Base-by-base conservation (phyloP, 495 filamentous ascomycete species). In the Beverwykella pulmonaria region DNA sequence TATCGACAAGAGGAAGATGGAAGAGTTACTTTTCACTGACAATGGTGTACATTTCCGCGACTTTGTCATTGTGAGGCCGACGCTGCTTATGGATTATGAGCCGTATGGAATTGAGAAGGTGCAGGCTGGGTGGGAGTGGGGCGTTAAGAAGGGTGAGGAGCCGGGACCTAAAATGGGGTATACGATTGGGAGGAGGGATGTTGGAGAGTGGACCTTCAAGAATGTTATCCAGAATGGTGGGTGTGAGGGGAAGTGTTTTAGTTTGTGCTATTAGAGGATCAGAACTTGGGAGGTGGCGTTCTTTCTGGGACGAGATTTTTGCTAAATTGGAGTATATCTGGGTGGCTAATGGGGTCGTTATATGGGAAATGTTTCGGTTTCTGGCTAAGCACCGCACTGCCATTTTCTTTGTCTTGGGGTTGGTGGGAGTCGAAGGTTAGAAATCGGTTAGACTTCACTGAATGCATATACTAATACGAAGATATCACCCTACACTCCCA, bases 1-100 rank as follows among this genome's bases (percentile, higher is more conserved):
- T 61, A 76, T 63, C 10, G 88, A 90, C 69, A 90, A 90, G 80
- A 60, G 68, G 64, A 74, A 75, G 3, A 87, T 88, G 86, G 86
- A 90, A 68, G 69, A 77, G 5, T 47, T 72, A 44, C 57, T 77
- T 0, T 68, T 82, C 6, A 67, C 75, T 6, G 72, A 78, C 20
- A 32, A 39, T 1, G 59, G 50, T n/a, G 19, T 14, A 6, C 41
- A 60, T 19, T 71, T 78, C 29, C 73, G 74, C 61, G 54, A 71
- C 46, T 85, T 77, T 72, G 77, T 82, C 15, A 73, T 88, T 34
- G 71, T 88, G 15, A 75, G 86, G 12, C 77, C 79, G 8, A 79
- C 75, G 53, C 68, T 80, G 20, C 59, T 78, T 49, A 66, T 53
- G 47, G 70, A 75, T 62, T 70, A 70, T 14, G 41, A 49, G 39